Evolutionary conservation across 768 basidiomycete species (phyloP), one percentile per base, ranked within the genome.

Genomic region (Boletus pseudopeckii): DNA sequence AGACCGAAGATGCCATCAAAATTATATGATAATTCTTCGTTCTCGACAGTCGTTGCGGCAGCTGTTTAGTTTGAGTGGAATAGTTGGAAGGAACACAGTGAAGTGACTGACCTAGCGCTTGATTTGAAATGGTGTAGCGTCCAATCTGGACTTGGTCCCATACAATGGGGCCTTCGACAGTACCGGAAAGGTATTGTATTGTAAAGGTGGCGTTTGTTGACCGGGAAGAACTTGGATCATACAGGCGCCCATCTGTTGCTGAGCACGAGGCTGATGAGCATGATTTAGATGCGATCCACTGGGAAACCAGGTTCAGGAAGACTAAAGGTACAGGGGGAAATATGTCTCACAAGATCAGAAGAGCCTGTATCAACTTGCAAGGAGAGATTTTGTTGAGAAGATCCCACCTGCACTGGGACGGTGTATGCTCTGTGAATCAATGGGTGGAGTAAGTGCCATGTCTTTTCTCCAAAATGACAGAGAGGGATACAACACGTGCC

Each of bases 311-410:
- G n/a, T 47, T 45, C 30, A 55, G 18, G 41, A 37, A 48, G 45
- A 45, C 43, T 15, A 9, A 18, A 41, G 37, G n/a, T 10, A 22
- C 1, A 50, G 34, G 43, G 38, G 30, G 56, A n/a, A n/a, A 32
- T 32, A 32, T 9, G 30, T 74, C 81, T 60, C 53, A 90, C 88
- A 24, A 90, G 74, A 71, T 92, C 90, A 0, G 88, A 88, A 0
- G 90, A 91, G 28, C 90, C 90, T 0, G 86, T 89, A 61, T 92
- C 90, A 36, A 92, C 78, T 63, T 90, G 88, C 2, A 91, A 70
- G 7, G 79, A 82, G 22, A 86, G 69, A 22, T 75, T 77, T 51
- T 86, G 78, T 32, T 63, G 63, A 9, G 64, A 69, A 7, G 67
- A 49, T 11, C 89, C 88, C 22, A 89, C 72, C 18, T 63, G 68